Evolutionary conservation across 2,329 filamentous ascomycete genomes (phyloP).

Genomic region (Apiospora marii): DNA sequence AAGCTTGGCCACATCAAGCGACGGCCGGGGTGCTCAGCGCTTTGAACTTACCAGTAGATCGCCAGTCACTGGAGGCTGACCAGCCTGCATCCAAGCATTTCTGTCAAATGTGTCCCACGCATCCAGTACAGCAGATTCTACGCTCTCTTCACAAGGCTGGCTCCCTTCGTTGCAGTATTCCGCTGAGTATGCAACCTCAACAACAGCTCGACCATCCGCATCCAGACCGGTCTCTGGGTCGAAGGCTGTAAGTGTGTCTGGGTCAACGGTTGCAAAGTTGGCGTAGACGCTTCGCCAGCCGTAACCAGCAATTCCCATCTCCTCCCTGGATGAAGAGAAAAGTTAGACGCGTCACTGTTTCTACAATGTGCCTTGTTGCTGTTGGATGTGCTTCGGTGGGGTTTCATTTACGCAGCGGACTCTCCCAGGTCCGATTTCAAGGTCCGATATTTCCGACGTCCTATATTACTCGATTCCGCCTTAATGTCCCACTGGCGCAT

Average conservation of each 20-base stretch:
- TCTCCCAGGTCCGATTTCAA: not conserved
- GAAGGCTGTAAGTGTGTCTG: not conserved
- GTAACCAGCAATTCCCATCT: not conserved
- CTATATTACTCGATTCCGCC: not conserved
- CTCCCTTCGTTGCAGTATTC: not conserved
- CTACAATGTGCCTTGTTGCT: not conserved
- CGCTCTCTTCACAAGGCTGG: not conserved
- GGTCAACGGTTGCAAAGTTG: not conserved
- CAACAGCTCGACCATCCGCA: not conserved
- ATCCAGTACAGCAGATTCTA: not conserved
- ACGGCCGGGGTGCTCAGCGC: not conserved
- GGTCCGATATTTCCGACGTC: not conserved
- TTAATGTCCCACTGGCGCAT: not conserved
- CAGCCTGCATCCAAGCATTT: not conserved
- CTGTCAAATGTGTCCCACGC: not conserved
- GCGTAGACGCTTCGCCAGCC: not conserved
- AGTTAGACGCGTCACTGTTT: not conserved
- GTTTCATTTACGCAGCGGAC: not conserved
- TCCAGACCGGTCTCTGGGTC: not conserved
- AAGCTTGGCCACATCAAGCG: not conserved
- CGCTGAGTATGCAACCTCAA: not conserved
- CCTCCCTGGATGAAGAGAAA: not conserved
- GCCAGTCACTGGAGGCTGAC: not conserved
- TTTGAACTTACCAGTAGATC: not conserved
- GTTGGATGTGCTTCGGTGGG: no score